Percentiles rank a stretch among this genome's conserved stretches.
phyloP scores from a whole-genome alignment of 345 rosid species.

The Citrus sp. region DNA sequence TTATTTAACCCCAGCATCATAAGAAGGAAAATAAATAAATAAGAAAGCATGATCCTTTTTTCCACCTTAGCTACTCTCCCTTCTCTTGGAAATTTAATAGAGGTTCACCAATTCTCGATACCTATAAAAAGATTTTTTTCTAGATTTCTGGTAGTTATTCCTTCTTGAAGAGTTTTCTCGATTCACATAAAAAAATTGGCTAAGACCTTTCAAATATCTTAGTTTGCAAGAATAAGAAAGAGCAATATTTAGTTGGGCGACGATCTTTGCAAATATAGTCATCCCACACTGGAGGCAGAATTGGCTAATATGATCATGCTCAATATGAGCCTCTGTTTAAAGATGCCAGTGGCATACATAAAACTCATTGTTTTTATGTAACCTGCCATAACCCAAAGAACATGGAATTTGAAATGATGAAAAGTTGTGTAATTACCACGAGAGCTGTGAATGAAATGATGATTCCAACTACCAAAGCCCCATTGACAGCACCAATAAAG shows the following conservation, averaged over 20 bases:
- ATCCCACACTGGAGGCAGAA: not conserved
- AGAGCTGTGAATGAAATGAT: slow-evolving; percentile 72
- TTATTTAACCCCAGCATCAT: not conserved
- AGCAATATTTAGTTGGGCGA: not conserved
- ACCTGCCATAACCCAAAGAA: not conserved
- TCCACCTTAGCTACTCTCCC: not conserved
- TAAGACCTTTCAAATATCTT: not conserved
- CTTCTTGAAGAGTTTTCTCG: not conserved
- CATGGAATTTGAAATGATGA: not conserved
- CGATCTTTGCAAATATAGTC: not conserved
- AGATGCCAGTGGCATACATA: not conserved
- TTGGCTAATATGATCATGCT: not conserved
- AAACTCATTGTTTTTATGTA: not conserved
- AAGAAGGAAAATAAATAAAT: too few relatives aligned
- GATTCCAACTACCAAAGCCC: slow-evolving; percentile 70
- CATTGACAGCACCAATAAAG: slow-evolving; percentile 79
- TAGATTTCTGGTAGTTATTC: not conserved
- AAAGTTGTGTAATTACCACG: slow-evolving; percentile 49
- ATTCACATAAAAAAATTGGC: not conserved
- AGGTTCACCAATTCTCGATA: not conserved
- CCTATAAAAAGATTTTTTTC: not conserved
- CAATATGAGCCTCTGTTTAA: not conserved
- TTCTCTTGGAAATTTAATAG: not conserved
- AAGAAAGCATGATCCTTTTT: not conserved
- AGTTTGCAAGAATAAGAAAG: too few relatives aligned